Conservation (phyloP, 305 asterid species). For the Fraxinus paxiana region DNA sequence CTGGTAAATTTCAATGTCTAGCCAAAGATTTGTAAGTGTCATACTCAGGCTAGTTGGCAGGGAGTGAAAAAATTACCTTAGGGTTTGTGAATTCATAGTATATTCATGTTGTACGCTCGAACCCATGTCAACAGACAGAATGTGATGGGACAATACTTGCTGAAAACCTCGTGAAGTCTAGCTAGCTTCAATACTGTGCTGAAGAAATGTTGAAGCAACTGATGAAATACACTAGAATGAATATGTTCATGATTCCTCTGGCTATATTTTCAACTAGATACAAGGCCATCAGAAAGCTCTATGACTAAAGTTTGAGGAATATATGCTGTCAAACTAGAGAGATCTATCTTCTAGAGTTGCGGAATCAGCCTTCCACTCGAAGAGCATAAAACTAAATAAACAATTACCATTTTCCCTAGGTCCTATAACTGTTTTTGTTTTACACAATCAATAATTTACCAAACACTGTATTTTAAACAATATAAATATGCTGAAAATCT, state of each 20-base stretch:
- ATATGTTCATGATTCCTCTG: neutral
- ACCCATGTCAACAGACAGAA: neutral
- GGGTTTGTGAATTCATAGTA: neutral
- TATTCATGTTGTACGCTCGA: neutral
- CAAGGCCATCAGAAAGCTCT: neutral
- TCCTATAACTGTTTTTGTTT: neutral
- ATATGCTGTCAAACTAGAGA: neutral
- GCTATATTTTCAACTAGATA: neutral
- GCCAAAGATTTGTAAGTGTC: neutral
- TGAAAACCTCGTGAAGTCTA: neutral
- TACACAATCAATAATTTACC: neutral
- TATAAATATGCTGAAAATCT: neutral
- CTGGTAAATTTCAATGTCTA: neutral
- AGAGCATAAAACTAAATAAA: neutral
- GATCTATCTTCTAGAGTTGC: neutral
- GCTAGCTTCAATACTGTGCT: neutral
- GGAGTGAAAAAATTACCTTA: neutral
- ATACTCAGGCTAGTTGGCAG: neutral
- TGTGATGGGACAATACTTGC: neutral
- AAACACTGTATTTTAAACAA: neutral
- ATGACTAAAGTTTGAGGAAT: neutral
- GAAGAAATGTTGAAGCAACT: neutral
- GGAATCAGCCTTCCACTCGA: neutral
- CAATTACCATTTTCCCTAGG: neutral
- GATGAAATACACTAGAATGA: neutral